Percentiles rank a stretch among this genome's conserved stretches.
These are phyloP conservation scores for Adansonia madagascariensis DNA, from an alignment of 441 rosid genomes.

Conservation along the genomic window DNA sequence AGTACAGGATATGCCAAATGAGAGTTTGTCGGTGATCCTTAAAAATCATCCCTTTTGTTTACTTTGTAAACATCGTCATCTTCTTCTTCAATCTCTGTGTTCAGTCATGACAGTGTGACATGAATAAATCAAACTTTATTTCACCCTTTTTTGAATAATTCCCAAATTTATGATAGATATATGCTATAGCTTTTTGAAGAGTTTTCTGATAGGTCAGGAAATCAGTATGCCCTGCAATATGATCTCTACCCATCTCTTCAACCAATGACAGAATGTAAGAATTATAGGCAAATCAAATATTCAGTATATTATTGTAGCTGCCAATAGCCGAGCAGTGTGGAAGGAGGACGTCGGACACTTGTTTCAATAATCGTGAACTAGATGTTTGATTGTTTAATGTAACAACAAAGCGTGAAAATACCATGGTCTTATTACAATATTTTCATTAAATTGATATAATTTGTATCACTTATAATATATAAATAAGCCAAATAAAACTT, in stretches of 20 bases:
- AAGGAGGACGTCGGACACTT: no score
- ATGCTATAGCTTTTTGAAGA: not conserved
- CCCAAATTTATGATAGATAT: not conserved
- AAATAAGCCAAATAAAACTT: no score
- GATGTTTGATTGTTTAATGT: no score
- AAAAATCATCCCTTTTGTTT: not conserved
- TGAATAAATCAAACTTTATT: constrained; percentile 27
- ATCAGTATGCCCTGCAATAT: not conserved
- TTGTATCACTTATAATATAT: no score
- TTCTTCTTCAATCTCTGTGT: not conserved
- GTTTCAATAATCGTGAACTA: no score
- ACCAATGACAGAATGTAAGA: not conserved
- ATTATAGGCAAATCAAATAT: not conserved
- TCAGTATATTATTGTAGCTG: no score
- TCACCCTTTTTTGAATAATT: constrained; percentile 22
- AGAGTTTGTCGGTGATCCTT: constrained; percentile 49
- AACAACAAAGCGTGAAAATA: no score
- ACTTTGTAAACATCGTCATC: not conserved
- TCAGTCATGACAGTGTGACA: constrained; percentile 24
- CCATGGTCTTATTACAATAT: no score
- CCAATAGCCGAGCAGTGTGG: no score
- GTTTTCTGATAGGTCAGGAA: not conserved
- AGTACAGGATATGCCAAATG: constrained; percentile 69
- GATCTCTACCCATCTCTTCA: not conserved
- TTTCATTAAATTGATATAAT: no score